Evolutionary conservation across 2,329 filamentous ascomycete genomes (phyloP).

Genomic region (Aspergillus amoenus): DNA sequence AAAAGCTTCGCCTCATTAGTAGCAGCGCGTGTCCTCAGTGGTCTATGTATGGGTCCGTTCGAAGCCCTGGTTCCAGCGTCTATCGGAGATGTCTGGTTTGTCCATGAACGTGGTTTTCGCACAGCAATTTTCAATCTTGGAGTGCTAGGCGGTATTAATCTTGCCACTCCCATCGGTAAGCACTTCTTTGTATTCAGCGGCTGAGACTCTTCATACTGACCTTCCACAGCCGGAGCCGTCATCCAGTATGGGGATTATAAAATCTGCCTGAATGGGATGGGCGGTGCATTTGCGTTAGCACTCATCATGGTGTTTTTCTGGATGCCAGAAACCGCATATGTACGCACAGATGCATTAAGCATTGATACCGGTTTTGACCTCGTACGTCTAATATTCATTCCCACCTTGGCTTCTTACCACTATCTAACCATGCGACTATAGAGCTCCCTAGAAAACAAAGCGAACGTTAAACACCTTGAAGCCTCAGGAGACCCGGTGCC

Average conservation of each 20-base stretch:
- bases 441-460: slow-evolving; percentile 19
- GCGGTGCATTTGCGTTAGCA: slow-evolving; percentile 36
- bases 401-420: too few relatives aligned
- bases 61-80: slow-evolving; percentile 42
- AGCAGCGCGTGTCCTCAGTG: slow-evolving; percentile 34
- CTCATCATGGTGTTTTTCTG: slow-evolving; percentile 42
- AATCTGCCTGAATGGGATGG: slow-evolving; percentile 39
- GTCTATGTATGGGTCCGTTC: slow-evolving; percentile 41
- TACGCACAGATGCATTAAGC: slow-evolving; percentile 31
- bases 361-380: slow-evolving; percentile 35
- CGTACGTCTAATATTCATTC: slow-evolving; percentile 14
- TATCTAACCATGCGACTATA: not conserved
- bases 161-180: slow-evolving; percentile 42
- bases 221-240: slow-evolving; percentile 34
- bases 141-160: slow-evolving; percentile 44
- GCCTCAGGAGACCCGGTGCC: not conserved
- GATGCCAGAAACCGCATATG: slow-evolving; percentile 45
- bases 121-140: slow-evolving; percentile 45
- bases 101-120: slow-evolving; percentile 45
- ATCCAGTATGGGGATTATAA: slow-evolving; percentile 39
- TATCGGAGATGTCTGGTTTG: slow-evolving; percentile 45
- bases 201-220: not conserved
- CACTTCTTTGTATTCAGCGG: not conserved
- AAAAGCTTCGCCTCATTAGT: slow-evolving; percentile 8
- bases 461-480: slow-evolving; percentile 24